Percentiles rank a stretch among this genome's conserved stretches.
Conservation (phyloP, 352 stramenopile species). For the Phytophthora multivora region DNA sequence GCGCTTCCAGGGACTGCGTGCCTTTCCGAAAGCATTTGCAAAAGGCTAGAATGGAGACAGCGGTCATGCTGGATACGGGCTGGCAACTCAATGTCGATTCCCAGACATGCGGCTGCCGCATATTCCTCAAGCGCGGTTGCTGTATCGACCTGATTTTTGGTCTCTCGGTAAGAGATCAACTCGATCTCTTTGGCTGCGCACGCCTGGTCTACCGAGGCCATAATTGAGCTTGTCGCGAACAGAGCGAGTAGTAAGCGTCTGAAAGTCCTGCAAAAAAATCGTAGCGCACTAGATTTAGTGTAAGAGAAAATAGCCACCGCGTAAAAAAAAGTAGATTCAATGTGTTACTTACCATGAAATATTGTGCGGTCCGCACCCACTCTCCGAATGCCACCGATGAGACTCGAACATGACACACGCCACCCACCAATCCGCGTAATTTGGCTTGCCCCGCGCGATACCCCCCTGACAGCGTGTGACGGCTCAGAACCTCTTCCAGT, state of each 20-base stretch:
- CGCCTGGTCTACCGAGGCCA: background rate
- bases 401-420: background rate
- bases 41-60: too few species aligned
- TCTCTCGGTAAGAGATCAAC: too few species aligned
- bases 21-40: too few species aligned
- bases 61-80: too few species aligned
- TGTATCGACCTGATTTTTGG: too few species aligned
- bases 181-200: background rate
- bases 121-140: too few species aligned
- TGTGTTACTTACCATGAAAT: background rate
- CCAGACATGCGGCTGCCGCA: too few species aligned
- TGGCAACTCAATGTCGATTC: too few species aligned
- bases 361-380: background rate
- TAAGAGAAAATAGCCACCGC: background rate
- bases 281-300: slow-evolving; percentile 1
- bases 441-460: background rate
- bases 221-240: background rate
- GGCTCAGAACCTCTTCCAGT: background rate
- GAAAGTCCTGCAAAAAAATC: slow-evolving; percentile 1
- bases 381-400: background rate
- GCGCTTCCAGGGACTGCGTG: too few species aligned
- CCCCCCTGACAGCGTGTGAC: background rate
- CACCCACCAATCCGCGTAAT: background rate
- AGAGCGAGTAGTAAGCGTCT: background rate
- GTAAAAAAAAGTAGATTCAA: too few species aligned